Base-by-base conservation (phyloP, 2,329 filamentous ascomycete genomes). In the Aureobasidium sp. region DNA sequence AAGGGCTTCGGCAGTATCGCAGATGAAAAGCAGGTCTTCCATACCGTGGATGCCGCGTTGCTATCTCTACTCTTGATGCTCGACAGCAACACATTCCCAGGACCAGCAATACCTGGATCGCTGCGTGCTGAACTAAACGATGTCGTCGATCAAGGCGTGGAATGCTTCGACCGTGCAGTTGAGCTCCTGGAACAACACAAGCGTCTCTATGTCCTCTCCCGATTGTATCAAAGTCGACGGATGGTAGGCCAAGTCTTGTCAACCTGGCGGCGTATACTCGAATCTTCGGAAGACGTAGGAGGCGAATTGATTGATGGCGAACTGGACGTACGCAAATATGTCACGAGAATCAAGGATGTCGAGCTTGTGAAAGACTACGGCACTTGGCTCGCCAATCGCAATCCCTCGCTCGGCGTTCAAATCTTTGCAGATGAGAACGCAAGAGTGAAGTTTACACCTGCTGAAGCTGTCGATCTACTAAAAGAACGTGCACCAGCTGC, bases 1-100 rank as follows among this genome's bases (percentile, higher is more conserved):
- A 95, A 96, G 72, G 95, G 93, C 0, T 96, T 97, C 70, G 94
- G 91, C 9, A 99, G 94, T 71, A 88, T 99, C 51, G 85, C 90
- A 0, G 92, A 96, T 71, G 93, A 96, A 68, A 83, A 83, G 14
- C 87, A 94, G 69, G 90, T 99, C 2, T 97, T 91, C 70, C 85
- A 87, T 61, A 95, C 90, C 1, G 91, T 97, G 11, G 94, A 99
- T 73, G 91, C 92, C 2, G 88, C 91, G 6, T 76, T 97, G 9
- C 76, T 99, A 3, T 82, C 90, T 58, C 84, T 96, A 1, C 81
- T 97, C 1, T 81, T 99, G 3, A 83, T 95, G 66, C 81, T 97
- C 10, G 93, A 97, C 71, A 82, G 83, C 64, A 77, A 82, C 16
- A 84, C 84, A 6, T 79, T 84, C 0, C 76, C 77, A n/a, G 86